Conservation (phyloP, 2,329 filamentous ascomycete genomes). For the Apiospora pterosperma region DNA sequence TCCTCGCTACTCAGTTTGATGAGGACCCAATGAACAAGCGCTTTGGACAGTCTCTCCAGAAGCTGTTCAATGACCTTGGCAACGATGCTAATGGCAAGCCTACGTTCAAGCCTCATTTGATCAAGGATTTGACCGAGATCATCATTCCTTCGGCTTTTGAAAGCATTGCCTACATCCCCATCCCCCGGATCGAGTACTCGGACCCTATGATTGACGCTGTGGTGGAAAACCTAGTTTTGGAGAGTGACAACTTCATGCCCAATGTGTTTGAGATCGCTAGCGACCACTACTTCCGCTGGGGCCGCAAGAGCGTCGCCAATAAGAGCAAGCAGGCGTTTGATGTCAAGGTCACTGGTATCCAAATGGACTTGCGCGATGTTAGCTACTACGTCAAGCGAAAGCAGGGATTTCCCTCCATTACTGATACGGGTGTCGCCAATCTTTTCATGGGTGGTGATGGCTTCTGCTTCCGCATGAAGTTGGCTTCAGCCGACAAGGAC, state of each 20-base stretch:
- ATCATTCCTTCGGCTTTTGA: constrained; percentile 82
- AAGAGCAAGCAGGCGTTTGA: constrained; percentile 78
- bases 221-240: constrained; percentile 90
- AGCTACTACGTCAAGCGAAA: constrained; percentile 96
- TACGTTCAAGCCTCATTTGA: constrained; percentile 85
- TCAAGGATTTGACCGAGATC: constrained; percentile 85
- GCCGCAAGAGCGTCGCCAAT: constrained; percentile 80
- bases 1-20: constrained; percentile 85
- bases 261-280: constrained; percentile 85
- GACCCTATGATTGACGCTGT: constrained; percentile 82
- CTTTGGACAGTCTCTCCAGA: constrained; percentile 73
- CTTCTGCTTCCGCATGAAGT: constrained; percentile 86
- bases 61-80: constrained; percentile 84
- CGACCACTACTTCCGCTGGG: constrained; percentile 94
- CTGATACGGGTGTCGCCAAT: constrained; percentile 84
- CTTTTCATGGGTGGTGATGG: constrained; percentile 84
- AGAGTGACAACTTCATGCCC: constrained; percentile 95
- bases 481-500: constrained; percentile 73
- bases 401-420: constrained; percentile 84
- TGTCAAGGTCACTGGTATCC: constrained; percentile 82
- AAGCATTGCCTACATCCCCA: constrained; percentile 82
- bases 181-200: constrained; percentile 90
- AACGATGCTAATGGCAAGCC: constrained; percentile 81
- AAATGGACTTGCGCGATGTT: constrained; percentile 88
- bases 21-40: constrained; percentile 81